These are phyloP conservation scores for Tolypocladium tundrense DNA, from an alignment of 2,329 filamentous ascomycete species.

Conservation along the genomic window DNA sequence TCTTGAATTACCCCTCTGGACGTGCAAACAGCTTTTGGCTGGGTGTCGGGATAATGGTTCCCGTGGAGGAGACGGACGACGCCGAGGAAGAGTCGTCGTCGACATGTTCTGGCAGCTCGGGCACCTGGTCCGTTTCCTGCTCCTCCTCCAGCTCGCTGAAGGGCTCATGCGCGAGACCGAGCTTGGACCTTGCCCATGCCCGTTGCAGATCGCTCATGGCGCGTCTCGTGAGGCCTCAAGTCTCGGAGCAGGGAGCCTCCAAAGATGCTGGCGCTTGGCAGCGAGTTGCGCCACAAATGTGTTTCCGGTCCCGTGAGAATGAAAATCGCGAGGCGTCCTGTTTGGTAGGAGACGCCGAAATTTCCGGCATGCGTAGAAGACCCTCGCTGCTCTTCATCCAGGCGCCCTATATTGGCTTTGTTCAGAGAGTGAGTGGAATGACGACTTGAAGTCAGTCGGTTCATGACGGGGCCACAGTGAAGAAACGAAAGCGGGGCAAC, in stretches of 20 bases:
- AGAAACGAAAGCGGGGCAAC: background rate
- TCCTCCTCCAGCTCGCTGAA: conserved; percentile 44
- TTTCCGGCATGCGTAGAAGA: background rate
- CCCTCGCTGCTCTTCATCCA: background rate
- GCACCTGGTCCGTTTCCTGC: conserved; percentile 31
- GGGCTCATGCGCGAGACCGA: conserved; percentile 43
- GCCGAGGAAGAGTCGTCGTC: conserved; percentile 62
- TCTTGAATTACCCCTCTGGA: conserved; percentile 46
- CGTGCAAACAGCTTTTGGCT: conserved; percentile 64
- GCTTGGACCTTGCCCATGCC: conserved; percentile 66
- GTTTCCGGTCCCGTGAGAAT: background rate
- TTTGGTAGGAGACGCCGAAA: background rate
- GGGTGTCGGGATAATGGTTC: conserved; percentile 76
- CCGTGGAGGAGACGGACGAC: conserved; percentile 82
- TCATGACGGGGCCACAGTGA: background rate
- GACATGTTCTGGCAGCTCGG: conserved; percentile 32
- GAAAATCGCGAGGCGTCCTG: background rate
- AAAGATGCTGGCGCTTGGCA: background rate
- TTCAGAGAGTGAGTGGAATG: background rate
- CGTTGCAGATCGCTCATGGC: conserved; percentile 74
- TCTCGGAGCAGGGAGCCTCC: background rate
- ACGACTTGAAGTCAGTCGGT: background rate
- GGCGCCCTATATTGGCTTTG: background rate
- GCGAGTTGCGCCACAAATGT: background rate
- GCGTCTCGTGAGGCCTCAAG: conserved; percentile 2